phyloP scores from a whole-genome alignment of 2,329 filamentous ascomycete species.

The Colletotrichum musae region DNA sequence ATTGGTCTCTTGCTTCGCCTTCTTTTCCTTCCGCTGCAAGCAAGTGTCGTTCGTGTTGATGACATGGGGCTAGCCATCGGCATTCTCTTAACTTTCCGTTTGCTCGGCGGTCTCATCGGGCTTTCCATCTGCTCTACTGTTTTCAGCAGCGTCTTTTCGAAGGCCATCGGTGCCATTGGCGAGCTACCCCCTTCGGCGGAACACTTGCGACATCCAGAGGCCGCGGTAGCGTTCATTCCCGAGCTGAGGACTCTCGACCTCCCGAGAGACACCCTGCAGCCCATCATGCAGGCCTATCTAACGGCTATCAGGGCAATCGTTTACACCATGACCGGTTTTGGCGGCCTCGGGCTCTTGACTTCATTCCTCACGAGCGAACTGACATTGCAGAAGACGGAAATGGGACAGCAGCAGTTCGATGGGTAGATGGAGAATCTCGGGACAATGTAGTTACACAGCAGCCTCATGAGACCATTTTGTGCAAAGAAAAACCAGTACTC shows the following conservation, averaged over 20 bases:
- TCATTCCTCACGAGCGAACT: slow-evolving; percentile 31
- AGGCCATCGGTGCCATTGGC: slow-evolving; percentile 35
- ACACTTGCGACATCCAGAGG: slow-evolving; percentile 36
- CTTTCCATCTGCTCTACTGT: slow-evolving; percentile 52
- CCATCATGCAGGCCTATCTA: slow-evolving; percentile 20
- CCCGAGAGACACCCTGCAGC: slow-evolving; percentile 7
- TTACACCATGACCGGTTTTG: slow-evolving; percentile 20
- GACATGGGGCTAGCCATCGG: slow-evolving; percentile 54
- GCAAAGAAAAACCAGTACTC: no score
- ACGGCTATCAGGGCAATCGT: slow-evolving; percentile 25
- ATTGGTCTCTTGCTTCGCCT: slow-evolving; percentile 44
- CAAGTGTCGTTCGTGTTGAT: slow-evolving; percentile 50
- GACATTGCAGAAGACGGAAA: slow-evolving; percentile 19
- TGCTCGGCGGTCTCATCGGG: slow-evolving; percentile 55
- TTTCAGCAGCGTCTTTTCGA: slow-evolving; percentile 51
- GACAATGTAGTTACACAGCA: no score
- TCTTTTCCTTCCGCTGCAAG: slow-evolving; percentile 51
- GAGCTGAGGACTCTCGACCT: slow-evolving; percentile 21
- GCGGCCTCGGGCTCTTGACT: slow-evolving; percentile 19
- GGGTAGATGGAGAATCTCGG: no score
- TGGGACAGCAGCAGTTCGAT: slow-evolving; percentile 36
- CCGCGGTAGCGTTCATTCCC: slow-evolving; percentile 43
- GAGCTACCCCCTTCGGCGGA: slow-evolving; percentile 34
- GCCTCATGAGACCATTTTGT: no score
- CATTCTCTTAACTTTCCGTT: slow-evolving; percentile 50